These are phyloP conservation scores for Sabuloglossum arenarium DNA, from an alignment of 495 filamentous ascomycete species.

Conservation along the genomic window DNA sequence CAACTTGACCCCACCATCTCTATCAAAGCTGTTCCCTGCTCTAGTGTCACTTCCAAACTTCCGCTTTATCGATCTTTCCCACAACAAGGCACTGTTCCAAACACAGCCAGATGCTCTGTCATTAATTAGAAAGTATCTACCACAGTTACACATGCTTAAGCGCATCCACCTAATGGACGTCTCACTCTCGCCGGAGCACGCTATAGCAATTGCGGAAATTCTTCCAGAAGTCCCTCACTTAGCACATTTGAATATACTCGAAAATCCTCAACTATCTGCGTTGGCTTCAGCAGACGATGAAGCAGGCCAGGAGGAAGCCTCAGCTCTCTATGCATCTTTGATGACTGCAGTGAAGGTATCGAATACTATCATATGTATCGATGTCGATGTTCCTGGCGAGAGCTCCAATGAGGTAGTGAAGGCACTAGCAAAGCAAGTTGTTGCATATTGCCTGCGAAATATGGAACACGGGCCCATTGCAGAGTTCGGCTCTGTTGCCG, in stretches of 20 bases:
- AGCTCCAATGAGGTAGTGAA: conserved; percentile 76
- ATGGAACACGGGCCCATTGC: conserved; percentile 42
- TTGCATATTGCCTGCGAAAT: conserved; percentile 83
- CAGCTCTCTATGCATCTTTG: conserved; percentile 78
- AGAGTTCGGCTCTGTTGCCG: conserved; percentile 17
- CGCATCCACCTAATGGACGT: conserved; percentile 79
- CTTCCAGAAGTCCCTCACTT: conserved; percentile 66
- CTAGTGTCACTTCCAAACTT: conserved; percentile 52
- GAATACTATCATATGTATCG: conserved; percentile 63
- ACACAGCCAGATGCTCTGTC: conserved; percentile 51
- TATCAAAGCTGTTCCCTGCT: conserved; percentile 57
- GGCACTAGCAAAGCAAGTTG: conserved; percentile 77
- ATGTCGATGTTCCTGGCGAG: conserved; percentile 67
- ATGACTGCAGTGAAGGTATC: conserved; percentile 78
- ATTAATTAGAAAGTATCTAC: conserved; percentile 62
- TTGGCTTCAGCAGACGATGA: conserved; percentile 50
- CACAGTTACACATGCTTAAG: conserved; percentile 59
- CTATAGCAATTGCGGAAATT: conserved; percentile 73
- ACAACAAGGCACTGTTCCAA: conserved; percentile 67
- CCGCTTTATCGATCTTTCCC: conserved; percentile 76
- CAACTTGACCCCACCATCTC: conserved; percentile 46
- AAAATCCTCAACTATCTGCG: conserved; percentile 50
- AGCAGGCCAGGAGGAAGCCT: conserved; percentile 70
- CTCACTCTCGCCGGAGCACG: conserved; percentile 65
- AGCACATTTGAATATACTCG: conserved; percentile 72